Conservation (phyloP, 495 filamentous ascomycete genomes). For the Daldinia bambusicola region DNA sequence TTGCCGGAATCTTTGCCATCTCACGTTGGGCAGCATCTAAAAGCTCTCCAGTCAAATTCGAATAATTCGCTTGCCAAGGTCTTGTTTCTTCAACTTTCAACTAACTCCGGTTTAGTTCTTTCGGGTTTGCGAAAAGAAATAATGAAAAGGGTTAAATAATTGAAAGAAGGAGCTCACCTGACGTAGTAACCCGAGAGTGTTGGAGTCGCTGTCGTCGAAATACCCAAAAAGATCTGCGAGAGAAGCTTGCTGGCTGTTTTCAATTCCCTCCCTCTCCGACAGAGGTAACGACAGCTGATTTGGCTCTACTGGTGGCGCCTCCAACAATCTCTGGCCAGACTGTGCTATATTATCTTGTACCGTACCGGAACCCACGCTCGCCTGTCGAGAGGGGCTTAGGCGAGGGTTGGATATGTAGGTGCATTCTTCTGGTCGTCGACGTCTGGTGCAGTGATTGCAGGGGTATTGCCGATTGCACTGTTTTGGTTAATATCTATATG, state of each 20-base stretch:
- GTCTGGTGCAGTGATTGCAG: constrained; percentile 20
- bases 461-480: constrained; percentile 21
- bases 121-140: not conserved
- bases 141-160: not conserved
- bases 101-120: not conserved
- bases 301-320: not conserved
- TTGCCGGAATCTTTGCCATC: constrained; percentile 37
- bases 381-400: not conserved
- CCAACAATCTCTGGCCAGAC: not conserved
- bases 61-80: not conserved
- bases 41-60: not conserved
- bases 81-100: not conserved
- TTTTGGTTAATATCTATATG: not conserved
- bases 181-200: constrained; percentile 38
- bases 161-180: constrained; percentile 15
- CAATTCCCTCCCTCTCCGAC: constrained; percentile 2
- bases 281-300: not conserved
- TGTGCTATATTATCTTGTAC: not conserved
- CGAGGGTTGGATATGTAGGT: constrained; percentile 19
- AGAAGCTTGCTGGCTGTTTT: constrained; percentile 1
- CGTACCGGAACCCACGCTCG: not conserved
- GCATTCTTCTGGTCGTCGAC: constrained; percentile 29
- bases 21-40: constrained; percentile 21
- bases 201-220: constrained; percentile 37
- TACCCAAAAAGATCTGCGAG: constrained; percentile 45